phyloP scores from a whole-genome alignment of 2,329 filamentous ascomycete species.

The Hypoxylon sp. region DNA sequence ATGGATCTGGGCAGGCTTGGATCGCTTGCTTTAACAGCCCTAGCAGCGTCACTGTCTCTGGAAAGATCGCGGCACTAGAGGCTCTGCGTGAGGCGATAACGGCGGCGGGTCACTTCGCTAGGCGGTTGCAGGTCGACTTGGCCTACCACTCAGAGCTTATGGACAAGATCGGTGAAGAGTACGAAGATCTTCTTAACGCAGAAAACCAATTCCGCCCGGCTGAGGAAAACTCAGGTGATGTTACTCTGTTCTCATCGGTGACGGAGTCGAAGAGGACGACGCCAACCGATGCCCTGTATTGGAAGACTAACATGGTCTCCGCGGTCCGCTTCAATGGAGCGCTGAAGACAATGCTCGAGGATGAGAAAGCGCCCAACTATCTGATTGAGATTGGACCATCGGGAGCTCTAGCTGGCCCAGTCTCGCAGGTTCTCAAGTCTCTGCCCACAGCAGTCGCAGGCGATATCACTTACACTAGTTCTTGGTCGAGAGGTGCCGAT shows the following conservation, averaged over 20 bases:
- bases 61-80: constrained; percentile 19
- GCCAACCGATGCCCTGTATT: constrained; percentile 43
- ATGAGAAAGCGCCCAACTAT: constrained; percentile 30
- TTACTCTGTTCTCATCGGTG: constrained; percentile 41
- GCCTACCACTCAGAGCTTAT: constrained; percentile 46
- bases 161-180: constrained; percentile 26
- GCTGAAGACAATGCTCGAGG: constrained; percentile 17
- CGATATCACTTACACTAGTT: background rate
- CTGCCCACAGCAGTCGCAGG: constrained; percentile 1
- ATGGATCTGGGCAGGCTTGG: constrained; percentile 10
- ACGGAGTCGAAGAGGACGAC: background rate
- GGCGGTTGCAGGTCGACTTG: constrained; percentile 46
- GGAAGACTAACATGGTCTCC: constrained; percentile 52
- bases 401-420: constrained; percentile 44
- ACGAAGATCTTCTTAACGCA: constrained; percentile 25
- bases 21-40: constrained; percentile 53
- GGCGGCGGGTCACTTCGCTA: constrained; percentile 43
- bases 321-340: constrained; percentile 51
- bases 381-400: constrained; percentile 50
- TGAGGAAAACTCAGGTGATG: background rate
- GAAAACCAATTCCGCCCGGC: background rate
- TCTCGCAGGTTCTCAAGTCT: constrained; percentile 46
- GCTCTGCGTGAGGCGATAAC: constrained; percentile 2
- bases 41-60: constrained; percentile 49
- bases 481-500: constrained; percentile 34